Evolutionary conservation across 164 flowering plant species (phyloP).

Genomic region (Platanus orientalis): DNA sequence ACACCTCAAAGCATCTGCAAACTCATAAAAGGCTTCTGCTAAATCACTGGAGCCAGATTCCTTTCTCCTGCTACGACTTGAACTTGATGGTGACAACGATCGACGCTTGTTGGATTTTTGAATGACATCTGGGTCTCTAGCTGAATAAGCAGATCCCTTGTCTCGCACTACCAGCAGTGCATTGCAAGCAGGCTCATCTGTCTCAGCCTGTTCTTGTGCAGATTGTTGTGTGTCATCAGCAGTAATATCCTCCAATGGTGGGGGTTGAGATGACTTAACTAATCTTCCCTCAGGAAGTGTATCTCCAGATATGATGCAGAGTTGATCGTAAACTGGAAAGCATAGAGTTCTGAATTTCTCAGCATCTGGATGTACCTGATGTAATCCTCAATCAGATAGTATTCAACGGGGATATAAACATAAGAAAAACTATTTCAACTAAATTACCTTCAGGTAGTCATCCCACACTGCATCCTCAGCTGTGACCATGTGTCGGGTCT

Average conservation of each 20-base stretch:
- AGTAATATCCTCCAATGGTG: not conserved
- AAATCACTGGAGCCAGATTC: not conserved
- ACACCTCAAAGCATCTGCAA: constrained; percentile 1
- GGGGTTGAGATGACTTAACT: not conserved
- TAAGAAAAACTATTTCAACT: not conserved
- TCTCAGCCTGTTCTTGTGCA: not conserved
- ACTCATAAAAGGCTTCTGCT: not conserved
- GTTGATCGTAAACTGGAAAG: not conserved
- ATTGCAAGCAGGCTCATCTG: not conserved
- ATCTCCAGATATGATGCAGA: constrained; percentile 1
- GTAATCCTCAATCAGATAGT: not conserved
- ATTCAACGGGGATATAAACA: not conserved
- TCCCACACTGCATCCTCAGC: constrained; percentile 5
- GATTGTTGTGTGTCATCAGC: constrained; percentile 1
- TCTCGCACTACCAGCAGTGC: not conserved
- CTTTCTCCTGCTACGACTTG: not conserved
- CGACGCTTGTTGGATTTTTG: not conserved
- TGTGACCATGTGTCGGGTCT: not conserved
- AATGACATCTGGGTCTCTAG: not conserved
- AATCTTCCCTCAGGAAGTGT: not conserved
- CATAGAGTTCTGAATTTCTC: not conserved
- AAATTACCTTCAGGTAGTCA: constrained; percentile 1
- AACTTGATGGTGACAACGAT: not conserved
- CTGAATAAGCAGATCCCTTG: not conserved
- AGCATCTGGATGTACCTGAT: not conserved